Percentiles rank a stretch among this genome's conserved stretches.
These are phyloP conservation scores for Mycotypha africana DNA, from an alignment of 371 early-diverging fungal genomes.

Conservation along the genomic window DNA sequence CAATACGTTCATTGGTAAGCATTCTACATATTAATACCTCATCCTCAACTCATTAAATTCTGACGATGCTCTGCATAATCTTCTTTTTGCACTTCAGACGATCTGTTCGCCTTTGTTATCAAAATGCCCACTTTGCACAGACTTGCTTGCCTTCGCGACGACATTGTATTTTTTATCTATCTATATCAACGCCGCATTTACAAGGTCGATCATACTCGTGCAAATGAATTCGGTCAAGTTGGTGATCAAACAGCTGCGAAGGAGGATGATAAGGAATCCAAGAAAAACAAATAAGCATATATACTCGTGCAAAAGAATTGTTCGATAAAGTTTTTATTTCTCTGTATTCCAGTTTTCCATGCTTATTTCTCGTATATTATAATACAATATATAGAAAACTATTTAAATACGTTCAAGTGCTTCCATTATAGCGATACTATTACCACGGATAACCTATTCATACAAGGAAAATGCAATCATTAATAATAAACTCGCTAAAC, in stretches of 20 bases:
- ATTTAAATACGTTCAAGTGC: slow-evolving; percentile 80
- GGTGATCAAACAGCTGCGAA: slow-evolving; percentile 31
- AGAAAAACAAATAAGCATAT: slow-evolving; percentile 25
- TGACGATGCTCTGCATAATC: too few species aligned
- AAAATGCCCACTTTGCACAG: slow-evolving; percentile 95
- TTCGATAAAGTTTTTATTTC: too few species aligned
- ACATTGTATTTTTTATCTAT: slow-evolving; percentile 84
- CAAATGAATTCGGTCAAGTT: slow-evolving; percentile 92
- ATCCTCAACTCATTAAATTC: neutral
- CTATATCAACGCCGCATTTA: slow-evolving; percentile 87
- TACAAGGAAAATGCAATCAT: neutral
- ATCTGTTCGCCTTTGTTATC: slow-evolving; percentile 92
- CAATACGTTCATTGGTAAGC: slow-evolving; percentile 78
- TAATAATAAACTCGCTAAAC: too few species aligned
- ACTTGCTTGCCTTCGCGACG: slow-evolving; percentile 87
- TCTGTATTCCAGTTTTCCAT: too few species aligned
- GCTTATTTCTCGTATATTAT: too few species aligned
- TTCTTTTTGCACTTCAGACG: slow-evolving; percentile 49
- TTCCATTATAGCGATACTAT: slow-evolving; percentile 88
- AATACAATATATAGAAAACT: too few species aligned
- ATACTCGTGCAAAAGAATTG: too few species aligned
- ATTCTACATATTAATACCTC: neutral
- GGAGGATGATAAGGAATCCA: slow-evolving; percentile 18
- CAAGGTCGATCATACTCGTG: slow-evolving; percentile 78
- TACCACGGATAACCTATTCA: slow-evolving; percentile 87